phyloP scores from a whole-genome alignment of 1,139 yeast genomes.

The Meyerozyma guilliermondii region DNA sequence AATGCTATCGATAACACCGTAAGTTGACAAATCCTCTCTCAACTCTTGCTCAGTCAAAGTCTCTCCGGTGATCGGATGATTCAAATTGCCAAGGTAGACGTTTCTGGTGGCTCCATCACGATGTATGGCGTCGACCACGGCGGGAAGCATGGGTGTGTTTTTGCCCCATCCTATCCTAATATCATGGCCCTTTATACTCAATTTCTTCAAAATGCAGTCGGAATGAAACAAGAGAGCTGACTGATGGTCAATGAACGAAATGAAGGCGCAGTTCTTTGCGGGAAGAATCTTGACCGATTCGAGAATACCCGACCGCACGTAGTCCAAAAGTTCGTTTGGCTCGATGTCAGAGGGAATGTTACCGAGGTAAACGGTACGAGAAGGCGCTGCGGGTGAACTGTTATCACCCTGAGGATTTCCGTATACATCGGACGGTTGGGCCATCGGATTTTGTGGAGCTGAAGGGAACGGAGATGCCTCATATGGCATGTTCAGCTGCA shows the following conservation, averaged over 20 bases:
- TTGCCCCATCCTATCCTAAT: slow-evolving; percentile 68
- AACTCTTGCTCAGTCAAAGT: slow-evolving; percentile 56
- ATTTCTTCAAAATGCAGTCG: slow-evolving; percentile 54
- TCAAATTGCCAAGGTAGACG: slow-evolving; percentile 76
- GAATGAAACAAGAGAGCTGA: slow-evolving; percentile 58
- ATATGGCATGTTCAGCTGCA: slow-evolving; percentile 4
- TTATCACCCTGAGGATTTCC: slow-evolving; percentile 8
- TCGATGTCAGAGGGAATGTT: slow-evolving; percentile 81
- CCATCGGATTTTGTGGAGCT: not conserved
- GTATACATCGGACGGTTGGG: slow-evolving; percentile 3
- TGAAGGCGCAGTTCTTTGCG: slow-evolving; percentile 55
- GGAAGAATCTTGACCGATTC: slow-evolving; percentile 65
- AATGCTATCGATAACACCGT: slow-evolving; percentile 53
- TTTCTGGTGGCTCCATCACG: slow-evolving; percentile 90
- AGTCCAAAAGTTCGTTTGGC: slow-evolving; percentile 78
- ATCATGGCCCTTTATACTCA: slow-evolving; percentile 53
- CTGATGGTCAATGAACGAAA: slow-evolving; percentile 58
- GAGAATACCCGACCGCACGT: slow-evolving; percentile 86
- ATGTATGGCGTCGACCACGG: slow-evolving; percentile 68
- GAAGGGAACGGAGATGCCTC: not conserved
- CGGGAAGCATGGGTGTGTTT: slow-evolving; percentile 60
- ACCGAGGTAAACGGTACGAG: slow-evolving; percentile 87
- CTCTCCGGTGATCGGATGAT: slow-evolving; percentile 40
- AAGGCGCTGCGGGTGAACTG: slow-evolving; percentile 45
- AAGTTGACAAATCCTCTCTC: slow-evolving; percentile 43